Evolutionary conservation across 1,284 basidiomycete species (phyloP).

Genomic region (Mycena sp.): DNA sequence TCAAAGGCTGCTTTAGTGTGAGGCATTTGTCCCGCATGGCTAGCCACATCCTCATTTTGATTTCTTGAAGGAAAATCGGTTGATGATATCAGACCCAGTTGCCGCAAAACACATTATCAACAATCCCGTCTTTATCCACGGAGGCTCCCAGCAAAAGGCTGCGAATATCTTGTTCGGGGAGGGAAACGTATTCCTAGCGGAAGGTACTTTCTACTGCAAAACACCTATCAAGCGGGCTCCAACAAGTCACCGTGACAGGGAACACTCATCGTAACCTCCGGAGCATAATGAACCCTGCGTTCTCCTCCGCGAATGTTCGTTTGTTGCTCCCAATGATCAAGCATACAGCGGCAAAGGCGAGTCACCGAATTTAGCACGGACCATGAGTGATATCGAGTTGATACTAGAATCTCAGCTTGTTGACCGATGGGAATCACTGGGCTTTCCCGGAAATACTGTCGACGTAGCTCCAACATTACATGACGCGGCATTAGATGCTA

Average conservation of each 20-base stretch:
- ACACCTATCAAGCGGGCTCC: no score
- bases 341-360: slow-evolving; percentile 6
- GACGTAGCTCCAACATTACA: not conserved
- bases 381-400: no score
- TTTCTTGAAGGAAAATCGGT: slow-evolving; percentile 6
- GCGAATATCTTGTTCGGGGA: slow-evolving; percentile 5
- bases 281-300: slow-evolving; percentile 19
- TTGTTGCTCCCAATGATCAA: not conserved
- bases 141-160: slow-evolving; percentile 5
- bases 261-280: slow-evolving; percentile 12
- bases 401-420: slow-evolving; percentile 5
- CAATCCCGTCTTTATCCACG: slow-evolving; percentile 10
- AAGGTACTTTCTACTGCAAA: not conserved
- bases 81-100: slow-evolving; percentile 18
- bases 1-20: not conserved
- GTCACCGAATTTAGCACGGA: not conserved
- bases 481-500: slow-evolving; percentile 13
- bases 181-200: slow-evolving; percentile 12
- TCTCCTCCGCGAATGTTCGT: slow-evolving; percentile 19
- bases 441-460: slow-evolving; percentile 8
- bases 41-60: not conserved
- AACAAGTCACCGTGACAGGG: not conserved
- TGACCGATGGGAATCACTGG: slow-evolving; percentile 16
- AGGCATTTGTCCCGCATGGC: not conserved
- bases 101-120: slow-evolving; percentile 9